Base-by-base conservation (phyloP, 2,329 filamentous ascomycete species). In the Penicillium sp. region DNA sequence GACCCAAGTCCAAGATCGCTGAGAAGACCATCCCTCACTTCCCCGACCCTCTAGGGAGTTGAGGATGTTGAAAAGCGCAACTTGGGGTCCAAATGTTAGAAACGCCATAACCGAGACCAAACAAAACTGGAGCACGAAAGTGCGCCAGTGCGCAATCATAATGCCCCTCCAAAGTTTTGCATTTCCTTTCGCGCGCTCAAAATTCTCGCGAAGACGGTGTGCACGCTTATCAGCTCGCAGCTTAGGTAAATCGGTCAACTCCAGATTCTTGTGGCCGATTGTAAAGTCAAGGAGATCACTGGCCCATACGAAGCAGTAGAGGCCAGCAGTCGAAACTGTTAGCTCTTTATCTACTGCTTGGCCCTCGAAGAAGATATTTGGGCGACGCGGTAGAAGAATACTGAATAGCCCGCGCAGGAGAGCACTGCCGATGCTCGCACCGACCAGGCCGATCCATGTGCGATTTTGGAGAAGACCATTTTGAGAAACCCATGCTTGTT, bases 21-120 rank as follows among this genome's bases (percentile, higher is more conserved):
- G 66, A 2, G 80, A 77, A 10, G 84, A 75, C 24, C 62, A 60
- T 19, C 79, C 71, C 1, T 80, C 81, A 1, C 69, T 67, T 5
- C 75, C 72, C 13, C 83, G 79, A 14, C 69, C 70, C 71, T 93
- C 89, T 9, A 93, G 79, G 1, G 84, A 79, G 33, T 79, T 79
- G 21, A 93, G 80, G 13, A 93, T 82, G 47, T 84, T 82, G 56
- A 87, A 79, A 61, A 90, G 84, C 27, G 86, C 83, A 70, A 87
- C 84, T 66, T 91, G 90, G 0, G 90, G 90, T 0, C 84, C 82
- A 56, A 92, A 86, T 54, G 85, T 85, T n/a, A 89, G 64, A 29
- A 87, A 63, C 9, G 84, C 82, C 21, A 80, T 78, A 7, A 80
- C 59, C 1, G 85, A 57, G 13, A 84, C 85, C 8, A 90, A 68